Evolutionary conservation across 179 eudicot genomes (phyloP).

Genomic region (Camellia oleifera): DNA sequence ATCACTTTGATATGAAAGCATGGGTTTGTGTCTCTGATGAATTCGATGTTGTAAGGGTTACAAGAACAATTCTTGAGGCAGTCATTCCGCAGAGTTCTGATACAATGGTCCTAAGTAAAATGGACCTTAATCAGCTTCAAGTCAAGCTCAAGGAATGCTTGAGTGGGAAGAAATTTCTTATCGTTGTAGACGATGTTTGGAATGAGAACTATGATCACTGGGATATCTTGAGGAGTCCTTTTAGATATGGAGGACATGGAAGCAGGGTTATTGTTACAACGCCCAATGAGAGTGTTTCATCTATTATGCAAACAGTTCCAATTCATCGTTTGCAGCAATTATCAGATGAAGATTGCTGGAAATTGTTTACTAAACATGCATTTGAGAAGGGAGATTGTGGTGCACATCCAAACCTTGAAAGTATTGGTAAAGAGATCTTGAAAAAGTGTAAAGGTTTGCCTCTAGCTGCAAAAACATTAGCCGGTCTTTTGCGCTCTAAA

Average conservation of each 20-base stretch:
- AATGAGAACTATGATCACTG: constrained; percentile 4
- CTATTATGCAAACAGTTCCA: neutral
- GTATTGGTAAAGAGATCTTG: neutral
- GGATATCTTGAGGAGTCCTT: constrained; percentile 5
- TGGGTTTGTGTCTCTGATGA: constrained; percentile 21
- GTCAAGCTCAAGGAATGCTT: neutral
- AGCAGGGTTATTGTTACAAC: constrained; percentile 17
- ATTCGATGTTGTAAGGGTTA: neutral
- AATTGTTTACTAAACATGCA: neutral
- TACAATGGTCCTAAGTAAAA: too few relatives aligned
- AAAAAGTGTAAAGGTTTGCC: constrained; percentile 15
- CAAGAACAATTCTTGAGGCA: constrained; percentile 5
- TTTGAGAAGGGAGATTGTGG: neutral
- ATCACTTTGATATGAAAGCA: constrained; percentile 2
- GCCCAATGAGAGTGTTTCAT: neutral
- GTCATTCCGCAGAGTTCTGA: neutral
- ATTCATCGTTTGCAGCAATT: neutral
- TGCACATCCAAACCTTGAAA: neutral
- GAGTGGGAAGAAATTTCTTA: constrained; percentile 10
- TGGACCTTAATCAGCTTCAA: neutral
- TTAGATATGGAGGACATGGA: constrained; percentile 4
- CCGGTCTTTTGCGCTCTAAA: constrained; percentile 20
- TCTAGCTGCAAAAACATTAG: constrained; percentile 21
- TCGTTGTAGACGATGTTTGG: constrained; percentile 23
- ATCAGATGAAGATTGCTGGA: constrained; percentile 1